phyloP scores from a whole-genome alignment of 2,329 filamentous ascomycete species.

The Gyromitra esculenta region DNA sequence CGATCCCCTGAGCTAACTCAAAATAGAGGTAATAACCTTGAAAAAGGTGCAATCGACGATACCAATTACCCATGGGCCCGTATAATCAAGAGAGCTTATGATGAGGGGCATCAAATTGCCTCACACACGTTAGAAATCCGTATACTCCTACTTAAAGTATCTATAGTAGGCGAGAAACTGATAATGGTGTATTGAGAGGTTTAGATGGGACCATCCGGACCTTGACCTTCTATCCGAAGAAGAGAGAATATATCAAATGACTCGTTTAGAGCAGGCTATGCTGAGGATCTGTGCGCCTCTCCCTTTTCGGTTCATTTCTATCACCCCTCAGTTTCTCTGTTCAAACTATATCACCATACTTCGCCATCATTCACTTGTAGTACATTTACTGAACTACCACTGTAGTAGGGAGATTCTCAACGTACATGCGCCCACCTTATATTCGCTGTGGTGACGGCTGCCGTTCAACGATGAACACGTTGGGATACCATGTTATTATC shows the following conservation, averaged over 20 bases:
- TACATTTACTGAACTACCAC: neutral
- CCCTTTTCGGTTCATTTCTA: neutral
- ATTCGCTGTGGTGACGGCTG: conserved; percentile 61
- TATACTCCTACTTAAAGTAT: conserved; percentile 46
- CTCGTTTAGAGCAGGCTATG: conserved; percentile 65
- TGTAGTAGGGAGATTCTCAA: conserved; percentile 62
- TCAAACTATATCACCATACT: neutral
- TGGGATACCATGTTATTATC: conserved; percentile 63
- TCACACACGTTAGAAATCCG: conserved; percentile 62
- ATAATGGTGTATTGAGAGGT: neutral
- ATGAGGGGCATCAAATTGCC: conserved; percentile 67
- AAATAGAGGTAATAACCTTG: conserved; percentile 54
- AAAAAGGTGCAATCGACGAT: conserved; percentile 61
- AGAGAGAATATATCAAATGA: conserved; percentile 64
- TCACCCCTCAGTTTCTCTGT: neutral
- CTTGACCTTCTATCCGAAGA: conserved; percentile 60
- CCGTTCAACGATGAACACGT: conserved; percentile 59
- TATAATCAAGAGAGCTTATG: conserved; percentile 64
- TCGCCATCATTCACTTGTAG: neutral
- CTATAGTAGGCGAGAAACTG: neutral
- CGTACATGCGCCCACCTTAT: conserved; percentile 65
- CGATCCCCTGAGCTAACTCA: neutral
- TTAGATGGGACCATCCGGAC: conserved; percentile 64
- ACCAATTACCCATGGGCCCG: conserved; percentile 59
- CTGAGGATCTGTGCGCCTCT: conserved; percentile 59